These are phyloP conservation scores for Veloporphyrellus conicus DNA, from an alignment of 1,284 basidiomycete genomes.

Conservation along the genomic window DNA sequence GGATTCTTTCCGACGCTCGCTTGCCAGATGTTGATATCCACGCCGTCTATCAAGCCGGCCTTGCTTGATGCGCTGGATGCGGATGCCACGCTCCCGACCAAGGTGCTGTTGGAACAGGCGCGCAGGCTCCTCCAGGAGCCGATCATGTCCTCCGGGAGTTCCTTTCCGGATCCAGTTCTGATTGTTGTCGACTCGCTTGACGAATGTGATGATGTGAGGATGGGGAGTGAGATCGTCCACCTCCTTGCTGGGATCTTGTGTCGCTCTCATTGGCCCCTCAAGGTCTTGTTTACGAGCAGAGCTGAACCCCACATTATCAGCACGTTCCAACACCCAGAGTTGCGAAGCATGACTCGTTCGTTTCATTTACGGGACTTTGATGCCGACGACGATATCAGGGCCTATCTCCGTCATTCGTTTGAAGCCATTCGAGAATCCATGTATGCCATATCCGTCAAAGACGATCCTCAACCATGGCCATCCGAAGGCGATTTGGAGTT, in stretches of 20 bases:
- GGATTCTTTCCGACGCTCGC: slow-evolving; percentile 21
- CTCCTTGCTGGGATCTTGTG: slow-evolving; percentile 13
- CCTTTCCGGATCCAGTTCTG: slow-evolving; percentile 9
- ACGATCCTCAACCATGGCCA: slow-evolving; percentile 15
- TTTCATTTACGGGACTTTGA: slow-evolving; percentile 16
- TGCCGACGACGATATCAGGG: slow-evolving; percentile 19
- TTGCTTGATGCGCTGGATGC: slow-evolving; percentile 10
- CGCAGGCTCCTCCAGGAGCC: slow-evolving; percentile 16
- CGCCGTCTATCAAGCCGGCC: slow-evolving; percentile 12
- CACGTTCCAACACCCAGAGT: slow-evolving; percentile 14
- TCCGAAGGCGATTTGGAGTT: slow-evolving; percentile 14
- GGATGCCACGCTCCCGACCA: slow-evolving; percentile 17
- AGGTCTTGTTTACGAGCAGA: slow-evolving; percentile 19
- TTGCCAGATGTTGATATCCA: slow-evolving; percentile 13
- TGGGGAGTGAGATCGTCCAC: slow-evolving; percentile 15
- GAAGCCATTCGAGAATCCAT: slow-evolving; percentile 2
- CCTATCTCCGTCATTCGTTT: slow-evolving; percentile 21
- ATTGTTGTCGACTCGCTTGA: slow-evolving; percentile 26
- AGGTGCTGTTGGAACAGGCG: slow-evolving; percentile 20
- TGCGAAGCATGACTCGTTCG: slow-evolving; percentile 1
- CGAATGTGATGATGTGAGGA: slow-evolving; percentile 20
- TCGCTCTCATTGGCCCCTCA: slow-evolving; percentile 13
- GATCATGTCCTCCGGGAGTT: slow-evolving; percentile 4
- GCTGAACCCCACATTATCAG: slow-evolving; percentile 17
- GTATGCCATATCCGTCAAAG: background rate